Conservation (phyloP, 768 basidiomycete species). For the Tubosaeta brunneosetosa region DNA sequence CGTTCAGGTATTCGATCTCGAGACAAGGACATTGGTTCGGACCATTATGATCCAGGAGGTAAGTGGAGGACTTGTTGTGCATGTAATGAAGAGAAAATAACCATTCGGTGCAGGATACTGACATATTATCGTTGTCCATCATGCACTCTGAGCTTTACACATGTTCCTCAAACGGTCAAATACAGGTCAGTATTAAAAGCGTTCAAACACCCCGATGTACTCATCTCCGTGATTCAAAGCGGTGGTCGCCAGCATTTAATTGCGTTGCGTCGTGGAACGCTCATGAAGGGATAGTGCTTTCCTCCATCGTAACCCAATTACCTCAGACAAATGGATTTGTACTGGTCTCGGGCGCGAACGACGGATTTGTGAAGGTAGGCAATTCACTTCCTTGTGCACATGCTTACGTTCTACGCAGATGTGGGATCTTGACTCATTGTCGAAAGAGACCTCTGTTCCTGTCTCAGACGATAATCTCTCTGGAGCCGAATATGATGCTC, state of each 20-base stretch:
- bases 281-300: constrained; percentile 79
- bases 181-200: constrained; percentile 48
- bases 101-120: constrained; percentile 49
- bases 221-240: constrained; percentile 34
- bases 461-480: not conserved
- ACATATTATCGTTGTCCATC: constrained; percentile 77
- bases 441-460: not conserved
- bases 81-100: not conserved
- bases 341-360: constrained; percentile 80
- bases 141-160: constrained; percentile 63
- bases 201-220: not conserved
- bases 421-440: constrained; percentile 46
- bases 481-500: constrained; percentile 15
- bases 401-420: constrained; percentile 32
- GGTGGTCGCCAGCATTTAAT: constrained; percentile 82
- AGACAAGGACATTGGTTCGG: constrained; percentile 81
- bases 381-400: not conserved
- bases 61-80: constrained; percentile 4
- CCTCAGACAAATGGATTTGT: constrained; percentile 19
- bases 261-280: constrained; percentile 79
- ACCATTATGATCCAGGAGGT: constrained; percentile 86
- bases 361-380: constrained; percentile 75
- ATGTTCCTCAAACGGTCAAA: constrained; percentile 59
- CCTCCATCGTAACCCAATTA: constrained; percentile 57
- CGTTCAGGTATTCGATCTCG: constrained; percentile 86